phyloP scores from a whole-genome alignment of 2,329 filamentous ascomycete genomes.

The Scortechinia acanthostroma region DNA sequence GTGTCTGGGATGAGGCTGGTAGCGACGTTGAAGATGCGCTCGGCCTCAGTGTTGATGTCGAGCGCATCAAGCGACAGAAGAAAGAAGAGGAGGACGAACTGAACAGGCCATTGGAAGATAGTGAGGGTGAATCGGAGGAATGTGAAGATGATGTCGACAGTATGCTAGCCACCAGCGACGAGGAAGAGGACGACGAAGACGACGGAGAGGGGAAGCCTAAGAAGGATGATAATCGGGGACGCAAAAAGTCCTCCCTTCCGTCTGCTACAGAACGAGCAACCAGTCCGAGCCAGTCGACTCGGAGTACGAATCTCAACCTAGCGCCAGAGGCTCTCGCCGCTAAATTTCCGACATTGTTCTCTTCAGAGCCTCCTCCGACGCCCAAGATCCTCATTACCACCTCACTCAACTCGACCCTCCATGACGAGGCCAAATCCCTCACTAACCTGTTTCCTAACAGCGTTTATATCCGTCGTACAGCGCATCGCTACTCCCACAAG shows the following conservation, averaged over 20 bases:
- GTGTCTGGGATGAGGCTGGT: background rate
- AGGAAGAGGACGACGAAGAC: conserved; percentile 8
- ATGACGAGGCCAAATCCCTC: conserved; percentile 50
- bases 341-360: conserved; percentile 53
- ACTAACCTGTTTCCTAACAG: conserved; percentile 39
- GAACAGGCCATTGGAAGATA: conserved; percentile 5
- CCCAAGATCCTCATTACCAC: conserved; percentile 64
- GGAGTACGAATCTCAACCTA: conserved; percentile 49
- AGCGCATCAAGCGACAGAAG: conserved; percentile 35
- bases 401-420: conserved; percentile 52
- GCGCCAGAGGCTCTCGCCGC: conserved; percentile 51
- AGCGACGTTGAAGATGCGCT: conserved; percentile 10
- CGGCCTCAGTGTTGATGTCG: conserved; percentile 35
- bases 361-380: conserved; percentile 23
- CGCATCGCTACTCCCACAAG: conserved; percentile 28
- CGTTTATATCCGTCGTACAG: conserved; percentile 20
- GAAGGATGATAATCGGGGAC: background rate
- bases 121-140: conserved; percentile 7
- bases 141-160: background rate
- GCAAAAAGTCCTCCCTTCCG: conserved; percentile 1
- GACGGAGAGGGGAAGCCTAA: background rate
- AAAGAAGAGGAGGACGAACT: conserved; percentile 30
- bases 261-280: conserved; percentile 24
- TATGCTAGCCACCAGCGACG: conserved; percentile 6
- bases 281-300: conserved; percentile 43